Evolutionary conservation across 2,329 filamentous ascomycete species (phyloP).

Genomic region (Rhynchosporium agropyri): DNA sequence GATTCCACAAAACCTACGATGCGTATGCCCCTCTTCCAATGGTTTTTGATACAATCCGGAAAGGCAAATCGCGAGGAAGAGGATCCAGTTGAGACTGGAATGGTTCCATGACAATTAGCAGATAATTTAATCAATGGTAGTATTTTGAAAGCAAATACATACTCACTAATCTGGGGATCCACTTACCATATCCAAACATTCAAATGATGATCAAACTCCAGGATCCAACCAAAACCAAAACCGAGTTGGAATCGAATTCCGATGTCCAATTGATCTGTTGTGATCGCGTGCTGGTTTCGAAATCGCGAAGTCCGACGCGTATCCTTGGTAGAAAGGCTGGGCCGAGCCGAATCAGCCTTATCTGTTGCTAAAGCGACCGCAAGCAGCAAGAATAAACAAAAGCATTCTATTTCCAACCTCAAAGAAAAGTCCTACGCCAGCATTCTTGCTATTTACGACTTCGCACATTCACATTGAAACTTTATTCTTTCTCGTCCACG

Average conservation of each 20-base stretch:
- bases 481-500: constrained; percentile 23
- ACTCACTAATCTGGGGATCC: neutral
- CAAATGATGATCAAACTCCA: constrained; percentile 21
- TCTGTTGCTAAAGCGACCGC: constrained; percentile 23
- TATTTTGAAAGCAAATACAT: constrained; percentile 9
- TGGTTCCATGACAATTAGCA: constrained; percentile 38
- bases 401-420: constrained; percentile 7
- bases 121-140: neutral
- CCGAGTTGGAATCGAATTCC: too few relatives aligned
- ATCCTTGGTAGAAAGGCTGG: constrained; percentile 27
- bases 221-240: constrained; percentile 32
- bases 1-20: constrained; percentile 63
- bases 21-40: constrained; percentile 97
- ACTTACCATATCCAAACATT: constrained; percentile 36
- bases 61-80: constrained; percentile 81
- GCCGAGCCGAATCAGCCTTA: neutral
- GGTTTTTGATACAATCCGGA: constrained; percentile 92
- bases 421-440: constrained; percentile 28
- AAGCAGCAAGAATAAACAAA: constrained; percentile 24
- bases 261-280: constrained; percentile 23
- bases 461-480: constrained; percentile 24
- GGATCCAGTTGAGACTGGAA: constrained; percentile 88
- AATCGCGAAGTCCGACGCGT: constrained; percentile 14
- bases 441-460: constrained; percentile 24
- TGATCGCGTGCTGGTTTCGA: constrained; percentile 39